These are phyloP conservation scores for Collybia nuda DNA, from an alignment of 768 basidiomycete species.

Conservation along the genomic window DNA sequence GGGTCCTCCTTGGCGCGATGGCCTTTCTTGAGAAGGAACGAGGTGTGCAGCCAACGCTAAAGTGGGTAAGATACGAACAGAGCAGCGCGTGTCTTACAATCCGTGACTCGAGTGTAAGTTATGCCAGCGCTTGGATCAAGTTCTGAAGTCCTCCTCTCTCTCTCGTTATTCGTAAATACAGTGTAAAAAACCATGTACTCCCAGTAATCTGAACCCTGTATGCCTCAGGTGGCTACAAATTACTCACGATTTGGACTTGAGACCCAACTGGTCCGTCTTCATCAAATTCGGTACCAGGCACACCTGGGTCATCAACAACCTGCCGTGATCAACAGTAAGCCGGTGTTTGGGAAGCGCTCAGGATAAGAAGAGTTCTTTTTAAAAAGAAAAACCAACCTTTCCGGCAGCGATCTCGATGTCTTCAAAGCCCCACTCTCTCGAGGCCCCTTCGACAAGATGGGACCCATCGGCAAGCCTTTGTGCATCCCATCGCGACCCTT, in stretches of 20 bases:
- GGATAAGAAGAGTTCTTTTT: too few relatives aligned
- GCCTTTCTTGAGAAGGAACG: slow-evolving; percentile 48
- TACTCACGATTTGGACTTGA: slow-evolving; percentile 39
- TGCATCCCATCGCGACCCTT: slow-evolving; percentile 38
- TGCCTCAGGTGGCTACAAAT: slow-evolving; percentile 25
- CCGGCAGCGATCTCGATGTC: slow-evolving; percentile 63
- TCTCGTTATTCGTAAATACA: background rate
- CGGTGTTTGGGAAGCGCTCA: background rate
- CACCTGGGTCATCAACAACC: slow-evolving; percentile 73
- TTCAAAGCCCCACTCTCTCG: slow-evolving; percentile 82
- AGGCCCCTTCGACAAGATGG: slow-evolving; percentile 57
- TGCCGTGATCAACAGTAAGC: slow-evolving; percentile 21
- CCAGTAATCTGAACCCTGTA: background rate
- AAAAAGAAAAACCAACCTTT: slow-evolving; percentile 39
- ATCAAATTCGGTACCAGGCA: slow-evolving; percentile 64
- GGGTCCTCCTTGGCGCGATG: slow-evolving; percentile 83
- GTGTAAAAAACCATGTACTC: slow-evolving; percentile 1
- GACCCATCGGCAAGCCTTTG: slow-evolving; percentile 50
- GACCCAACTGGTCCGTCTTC: slow-evolving; percentile 56
- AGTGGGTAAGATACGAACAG: slow-evolving; percentile 94
- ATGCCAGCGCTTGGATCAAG: slow-evolving; percentile 85
- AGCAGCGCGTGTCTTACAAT: slow-evolving; percentile 72
- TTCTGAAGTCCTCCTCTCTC: slow-evolving; percentile 36
- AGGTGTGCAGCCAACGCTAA: slow-evolving; percentile 39
- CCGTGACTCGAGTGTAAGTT: slow-evolving; percentile 90